A percentile compares a stretch with the other conserved stretches of the same genome.
Conservation (phyloP, 2,329 filamentous ascomycete species). For the Xylariales sp. region DNA sequence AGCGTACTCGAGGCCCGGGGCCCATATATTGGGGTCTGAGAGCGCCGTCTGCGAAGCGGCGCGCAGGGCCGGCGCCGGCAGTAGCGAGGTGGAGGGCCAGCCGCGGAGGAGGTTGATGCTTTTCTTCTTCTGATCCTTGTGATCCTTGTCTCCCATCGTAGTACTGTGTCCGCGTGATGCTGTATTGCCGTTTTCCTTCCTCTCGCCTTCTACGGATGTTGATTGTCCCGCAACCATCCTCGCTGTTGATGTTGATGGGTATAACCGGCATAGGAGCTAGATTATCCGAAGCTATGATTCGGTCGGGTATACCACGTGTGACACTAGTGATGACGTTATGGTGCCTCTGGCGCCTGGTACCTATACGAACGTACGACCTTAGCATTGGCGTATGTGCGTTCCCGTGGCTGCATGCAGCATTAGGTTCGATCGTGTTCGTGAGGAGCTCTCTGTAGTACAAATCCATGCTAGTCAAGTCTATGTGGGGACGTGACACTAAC, state of each 20-base stretch:
- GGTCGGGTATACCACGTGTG: neutral
- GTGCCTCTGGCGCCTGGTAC: neutral
- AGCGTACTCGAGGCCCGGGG: constrained; percentile 80
- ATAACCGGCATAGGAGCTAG: neutral
- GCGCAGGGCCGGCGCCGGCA: constrained; percentile 73
- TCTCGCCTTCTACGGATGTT: neutral
- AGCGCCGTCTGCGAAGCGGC: constrained; percentile 71
- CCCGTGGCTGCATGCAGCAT: neutral
- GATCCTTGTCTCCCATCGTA: neutral
- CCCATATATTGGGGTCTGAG: constrained; percentile 66
- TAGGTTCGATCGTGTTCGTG: neutral
- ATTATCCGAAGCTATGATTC: neutral
- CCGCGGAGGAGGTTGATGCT: constrained; percentile 74
- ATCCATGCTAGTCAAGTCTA: neutral
- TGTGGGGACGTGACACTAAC: constrained; percentile 15
- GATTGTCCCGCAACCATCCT: constrained; percentile 17
- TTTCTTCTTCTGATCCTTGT: constrained; percentile 45
- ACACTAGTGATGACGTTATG: constrained; percentile 6
- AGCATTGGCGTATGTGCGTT: constrained; percentile 2
- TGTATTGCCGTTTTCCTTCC: neutral
- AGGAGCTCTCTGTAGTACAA: neutral
- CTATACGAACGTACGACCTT: neutral
- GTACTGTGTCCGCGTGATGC: neutral
- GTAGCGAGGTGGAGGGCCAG: constrained; percentile 72
- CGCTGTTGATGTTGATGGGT: neutral